Conservation (phyloP, 2,329 filamentous ascomycete species). For the Penicillium sp. region DNA sequence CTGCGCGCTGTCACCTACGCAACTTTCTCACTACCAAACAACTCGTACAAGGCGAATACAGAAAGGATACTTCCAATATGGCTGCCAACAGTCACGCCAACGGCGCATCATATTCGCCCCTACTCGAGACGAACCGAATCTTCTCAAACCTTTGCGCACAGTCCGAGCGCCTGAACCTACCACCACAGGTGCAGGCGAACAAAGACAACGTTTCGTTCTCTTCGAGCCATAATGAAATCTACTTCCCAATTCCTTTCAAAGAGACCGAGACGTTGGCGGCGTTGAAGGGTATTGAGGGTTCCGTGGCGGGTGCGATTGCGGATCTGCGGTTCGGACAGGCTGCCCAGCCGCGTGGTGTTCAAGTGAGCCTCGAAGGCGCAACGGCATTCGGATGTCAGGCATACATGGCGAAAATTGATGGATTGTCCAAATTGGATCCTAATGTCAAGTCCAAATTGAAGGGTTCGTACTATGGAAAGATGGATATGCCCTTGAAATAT, state of each 20-base stretch:
- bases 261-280: constrained; percentile 61
- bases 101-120: constrained; percentile 39
- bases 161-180: constrained; percentile 42
- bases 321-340: constrained; percentile 58
- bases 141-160: constrained; percentile 45
- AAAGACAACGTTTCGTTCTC: constrained; percentile 46
- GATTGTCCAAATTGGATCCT: constrained; percentile 46
- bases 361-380: constrained; percentile 46
- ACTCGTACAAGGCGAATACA: not conserved
- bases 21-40: not conserved
- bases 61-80: constrained; percentile 19
- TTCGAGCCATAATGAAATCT: constrained; percentile 45
- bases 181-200: constrained; percentile 38
- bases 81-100: constrained; percentile 17
- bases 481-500: no score
- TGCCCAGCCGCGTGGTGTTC: constrained; percentile 45
- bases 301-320: constrained; percentile 65
- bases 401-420: constrained; percentile 51
- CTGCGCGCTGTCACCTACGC: not conserved
- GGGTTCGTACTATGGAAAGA: constrained; percentile 27
- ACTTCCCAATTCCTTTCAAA: constrained; percentile 56
- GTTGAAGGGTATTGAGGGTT: constrained; percentile 66
- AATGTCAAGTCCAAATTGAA: constrained; percentile 48
- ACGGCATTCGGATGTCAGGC: constrained; percentile 51
- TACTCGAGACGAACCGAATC: constrained; percentile 46